Evolutionary conservation across 2,329 filamentous ascomycete species (phyloP), one percentile per base, ranked within the genome.

Genomic region (Pseudogymnoascus sp.): DNA sequence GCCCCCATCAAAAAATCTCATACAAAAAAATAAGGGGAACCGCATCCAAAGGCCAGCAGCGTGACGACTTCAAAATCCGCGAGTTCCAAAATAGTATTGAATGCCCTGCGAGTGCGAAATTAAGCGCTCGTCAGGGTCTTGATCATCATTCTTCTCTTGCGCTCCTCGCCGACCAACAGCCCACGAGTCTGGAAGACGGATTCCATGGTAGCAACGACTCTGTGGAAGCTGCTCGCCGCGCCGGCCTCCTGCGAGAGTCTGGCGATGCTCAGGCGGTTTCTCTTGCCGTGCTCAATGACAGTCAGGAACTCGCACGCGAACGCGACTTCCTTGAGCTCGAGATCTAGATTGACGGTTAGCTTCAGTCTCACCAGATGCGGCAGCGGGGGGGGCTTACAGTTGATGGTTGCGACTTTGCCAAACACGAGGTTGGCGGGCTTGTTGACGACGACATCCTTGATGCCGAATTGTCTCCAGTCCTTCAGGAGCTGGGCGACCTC

Each of bases 241-340:
- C 93, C 95, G 65, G 88, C 88, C 73, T 95, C 92, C 73, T 97
- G 93, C 1, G 90, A 93, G 74, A 97, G 91, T 37, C 91, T 88
- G 31, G 90, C 86, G 68, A 97, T 86, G 74, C 89, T 90, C 63
- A 97, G 82, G 57, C 88, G 88, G 54, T 85, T 87, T 68, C 86
- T 87, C 71, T 85, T 88, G 60, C 90, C 90, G 72, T 95, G 90
- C 77, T 96, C 90, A 67, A 96, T 89, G 39, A 96, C 89, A 1
- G 89, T 92, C 78, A 96, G 96, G 66, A 97, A 83, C 74, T 97
- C 92, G 39, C 88, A 86, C 14, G 91, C 89, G 75, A 98, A 93
- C 13, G 88, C 83, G n/a, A 97, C 92, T 63, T 92, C 89, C 73
- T 93, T 95, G 73, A 97, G 84, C 67, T 88, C 83, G 62, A 96